Evolutionary conservation across 1,139 yeast species (phyloP), one percentile per base, ranked within the genome.

Genomic region (Zygoascus meyerae): DNA sequence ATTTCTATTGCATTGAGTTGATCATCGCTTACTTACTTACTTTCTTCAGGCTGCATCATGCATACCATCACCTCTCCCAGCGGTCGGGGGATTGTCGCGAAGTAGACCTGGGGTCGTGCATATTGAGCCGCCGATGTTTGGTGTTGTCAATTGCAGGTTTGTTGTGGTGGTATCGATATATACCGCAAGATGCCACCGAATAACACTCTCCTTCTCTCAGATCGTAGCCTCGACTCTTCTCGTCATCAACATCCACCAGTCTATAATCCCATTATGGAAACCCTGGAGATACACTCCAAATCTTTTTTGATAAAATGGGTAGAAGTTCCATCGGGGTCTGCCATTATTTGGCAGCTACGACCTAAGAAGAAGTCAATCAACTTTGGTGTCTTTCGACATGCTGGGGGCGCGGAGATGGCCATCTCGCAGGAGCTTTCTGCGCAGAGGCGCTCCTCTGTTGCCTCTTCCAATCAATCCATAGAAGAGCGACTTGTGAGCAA

Each of bases 291-390:
- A 38, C 95, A 90, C 59, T 83, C 95, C 46, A 85, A 86, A 63
- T 85, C 92, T 50, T 90, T 86, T 61, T 77, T 89, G 55, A 85
- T 90, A 59, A 86, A 90, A 58, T 92, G 97, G 97, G 80, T 89
- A 50, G 77, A 81, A 53, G 86, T 83, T 7, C 83, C 86, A 0
- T 83, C 79, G 39, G 76, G 79, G 51, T 77, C 83, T 29, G 66
- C 74, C 18, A 75, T 90, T 40, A 78, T 78, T 53, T 92, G 94
- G 84, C 90, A 83, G 60, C 75, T 87, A 43, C 84, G 82, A 59
- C 97, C 97, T 1, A 64, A 83, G 58, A 89, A 85, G 62, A 83
- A 81, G 60, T 84, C 95, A n/a, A 81, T 90, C 47, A 78, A 79
- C 57, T 76, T 81, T 57, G 80, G 84, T 9, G 71, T 81, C 40